A percentile compares a stretch with the other conserved stretches of the same genome.
phyloP scores from a whole-genome alignment of 306 rosid genomes.

The Arachis hypogaea region DNA sequence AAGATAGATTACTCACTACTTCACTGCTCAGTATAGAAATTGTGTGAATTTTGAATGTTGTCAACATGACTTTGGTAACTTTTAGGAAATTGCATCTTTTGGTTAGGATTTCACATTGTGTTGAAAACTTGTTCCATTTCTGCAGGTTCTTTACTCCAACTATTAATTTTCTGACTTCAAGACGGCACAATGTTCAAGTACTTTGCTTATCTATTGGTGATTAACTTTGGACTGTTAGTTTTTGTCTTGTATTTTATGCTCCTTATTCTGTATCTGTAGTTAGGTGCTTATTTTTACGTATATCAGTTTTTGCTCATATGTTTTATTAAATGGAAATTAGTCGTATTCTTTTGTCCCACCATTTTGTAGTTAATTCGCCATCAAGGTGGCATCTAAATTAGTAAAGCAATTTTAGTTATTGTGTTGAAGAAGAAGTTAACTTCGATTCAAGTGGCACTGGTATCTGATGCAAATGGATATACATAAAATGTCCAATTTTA shows the following conservation, averaged over 20 bases:
- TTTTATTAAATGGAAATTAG: conserved; percentile 5
- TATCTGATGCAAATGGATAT: conserved; percentile 22
- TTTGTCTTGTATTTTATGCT: conserved; percentile 28
- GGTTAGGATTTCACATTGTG: conserved; percentile 23
- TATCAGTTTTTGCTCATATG: background rate
- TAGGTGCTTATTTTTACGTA: conserved; percentile 3
- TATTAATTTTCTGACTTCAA: conserved; percentile 70
- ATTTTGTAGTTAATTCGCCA: conserved; percentile 21
- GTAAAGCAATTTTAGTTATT: conserved; percentile 20
- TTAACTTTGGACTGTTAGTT: conserved; percentile 33
- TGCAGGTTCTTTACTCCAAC: conserved; percentile 95
- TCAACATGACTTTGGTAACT: background rate
- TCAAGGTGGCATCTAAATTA: conserved; percentile 16
- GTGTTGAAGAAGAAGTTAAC: background rate
- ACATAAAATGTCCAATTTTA: background rate
- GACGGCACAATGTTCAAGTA: conserved; percentile 72
- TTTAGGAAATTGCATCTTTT: background rate
- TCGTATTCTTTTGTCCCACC: conserved; percentile 1
- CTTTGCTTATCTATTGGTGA: conserved; percentile 86
- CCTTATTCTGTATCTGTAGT: background rate
- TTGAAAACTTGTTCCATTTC: conserved; percentile 39
- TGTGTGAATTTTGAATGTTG: background rate
- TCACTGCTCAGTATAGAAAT: no score
- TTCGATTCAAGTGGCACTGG: conserved; percentile 1
- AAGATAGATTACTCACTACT: background rate